Conservation (phyloP, 1,284 basidiomycete species). For the Wolfiporia cocos region DNA sequence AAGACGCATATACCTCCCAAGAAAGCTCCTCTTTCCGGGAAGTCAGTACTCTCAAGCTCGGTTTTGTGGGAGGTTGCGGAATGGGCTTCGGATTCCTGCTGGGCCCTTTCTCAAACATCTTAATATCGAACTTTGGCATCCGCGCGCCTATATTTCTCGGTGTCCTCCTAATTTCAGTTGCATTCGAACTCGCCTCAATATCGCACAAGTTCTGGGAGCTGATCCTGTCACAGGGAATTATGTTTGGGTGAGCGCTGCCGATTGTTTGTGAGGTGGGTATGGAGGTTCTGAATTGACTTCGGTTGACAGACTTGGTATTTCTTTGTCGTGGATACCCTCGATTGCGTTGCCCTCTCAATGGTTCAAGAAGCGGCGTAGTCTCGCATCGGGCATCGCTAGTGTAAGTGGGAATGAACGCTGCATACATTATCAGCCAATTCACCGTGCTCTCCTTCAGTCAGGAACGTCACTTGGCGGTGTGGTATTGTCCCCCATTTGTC, state of each 20-base stretch:
- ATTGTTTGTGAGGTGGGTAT: not conserved
- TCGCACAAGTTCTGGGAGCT: constrained; percentile 5
- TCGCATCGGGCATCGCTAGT: constrained; percentile 1
- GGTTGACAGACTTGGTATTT: not conserved
- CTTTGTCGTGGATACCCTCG: constrained; percentile 2
- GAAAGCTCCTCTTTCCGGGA: not conserved
- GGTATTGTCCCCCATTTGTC: constrained; percentile 3
- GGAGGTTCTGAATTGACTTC: not conserved
- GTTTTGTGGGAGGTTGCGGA: constrained; percentile 4
- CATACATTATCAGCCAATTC: not conserved
- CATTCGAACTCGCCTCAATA: constrained; percentile 5
- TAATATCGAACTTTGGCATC: constrained; percentile 2
- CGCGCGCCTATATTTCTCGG: constrained; percentile 4
- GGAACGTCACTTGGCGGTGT: constrained; percentile 4
- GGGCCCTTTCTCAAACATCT: constrained; percentile 4
- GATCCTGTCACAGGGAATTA: constrained; percentile 3
- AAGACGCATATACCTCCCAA: not conserved
- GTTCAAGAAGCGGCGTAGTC: constrained; percentile 5
- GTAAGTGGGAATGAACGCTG: not conserved
- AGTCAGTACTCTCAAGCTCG: constrained; percentile 1
- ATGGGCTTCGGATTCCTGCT: constrained; percentile 4
- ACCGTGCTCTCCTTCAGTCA: not conserved
- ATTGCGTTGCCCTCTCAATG: constrained; percentile 5
- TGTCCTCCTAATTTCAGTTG: not conserved
- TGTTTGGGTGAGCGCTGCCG: constrained; percentile 4